Evolutionary conservation across 2,329 filamentous ascomycete species (phyloP), one percentile per base, ranked within the genome.

Genomic region (Didymella exigua): DNA sequence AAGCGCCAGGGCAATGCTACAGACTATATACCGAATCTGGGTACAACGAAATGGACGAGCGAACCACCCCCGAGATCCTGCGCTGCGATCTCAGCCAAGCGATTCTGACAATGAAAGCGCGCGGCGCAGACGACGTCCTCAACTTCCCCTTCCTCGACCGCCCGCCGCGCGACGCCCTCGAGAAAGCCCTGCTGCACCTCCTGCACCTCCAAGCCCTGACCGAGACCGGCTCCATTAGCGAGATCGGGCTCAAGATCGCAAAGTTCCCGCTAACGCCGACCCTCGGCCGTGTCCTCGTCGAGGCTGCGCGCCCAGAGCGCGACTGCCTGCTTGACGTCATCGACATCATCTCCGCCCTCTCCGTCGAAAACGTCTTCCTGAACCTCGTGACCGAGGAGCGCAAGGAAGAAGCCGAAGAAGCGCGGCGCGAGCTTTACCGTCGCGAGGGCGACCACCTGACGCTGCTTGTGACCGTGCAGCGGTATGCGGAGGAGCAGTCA

Each of bases 101-200:
- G 0, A 82, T 97, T 1, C 79, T 99, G 9, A 96, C 90, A 0
- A 96, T 99, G 89, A 97, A 96, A 74, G 92, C 93, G 0, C 85
- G 92, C 49, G 92, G 93, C 0, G 87, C 98, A 11, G 82, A 90
- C 23, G 89, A 98, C 68, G 84, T 96, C 2, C 79, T 92, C 18
- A 79, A 82, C 0, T 99, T 99, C 59, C 91, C 93, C 0, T 85
- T 97, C 42, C 87, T 98, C 71, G 92, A 96, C 50, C 83, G 84
- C 0, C 95, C 95, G 0, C 86, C 90, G 8, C 77, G 86, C 2
- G 89, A 96, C 60, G 84, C 90, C 0, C 84, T 97, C 44, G 87
- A 93, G 64, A 91, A 91, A 63, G 92, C 93, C 0, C 79, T 97
- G 1, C 75, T 95, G 5, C 89, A 95, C 49, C 82, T 99, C 0